Percentiles rank a stretch among this genome's conserved stretches.
These are phyloP conservation scores for Eucalyptus curtisii DNA, from an alignment of 345 rosid species.

Conservation along the genomic window DNA sequence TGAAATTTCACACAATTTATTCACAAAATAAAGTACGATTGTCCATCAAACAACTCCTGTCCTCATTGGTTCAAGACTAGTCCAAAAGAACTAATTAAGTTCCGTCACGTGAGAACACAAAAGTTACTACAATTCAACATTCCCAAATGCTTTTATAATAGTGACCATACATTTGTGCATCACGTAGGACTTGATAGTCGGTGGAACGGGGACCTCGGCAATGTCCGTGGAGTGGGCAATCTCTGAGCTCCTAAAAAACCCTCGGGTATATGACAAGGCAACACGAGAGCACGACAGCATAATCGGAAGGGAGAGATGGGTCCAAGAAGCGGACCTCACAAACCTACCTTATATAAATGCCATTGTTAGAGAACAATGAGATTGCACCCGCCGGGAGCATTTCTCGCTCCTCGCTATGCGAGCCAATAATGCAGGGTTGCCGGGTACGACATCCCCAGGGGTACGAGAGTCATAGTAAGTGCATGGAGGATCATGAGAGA, in stretches of 20 bases:
- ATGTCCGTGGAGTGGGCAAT: conserved; percentile 10
- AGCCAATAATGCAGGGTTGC: not conserved
- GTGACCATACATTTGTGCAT: not conserved
- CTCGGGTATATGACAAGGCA: not conserved
- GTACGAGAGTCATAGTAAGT: not conserved
- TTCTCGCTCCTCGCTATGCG: not conserved
- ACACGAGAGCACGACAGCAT: conserved; percentile 20
- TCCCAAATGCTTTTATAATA: not conserved
- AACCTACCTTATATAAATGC: conserved; percentile 22
- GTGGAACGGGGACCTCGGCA: conserved; percentile 8
- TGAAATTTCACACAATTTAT: not conserved
- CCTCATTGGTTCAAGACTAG: not conserved
- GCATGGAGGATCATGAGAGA: conserved; percentile 5
- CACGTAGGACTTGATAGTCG: not conserved
- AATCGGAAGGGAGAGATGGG: conserved; percentile 16
- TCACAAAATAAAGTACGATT: not conserved
- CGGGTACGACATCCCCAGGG: not conserved
- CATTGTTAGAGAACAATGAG: conserved; percentile 23
- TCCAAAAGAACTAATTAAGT: not conserved
- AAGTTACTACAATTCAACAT: not conserved
- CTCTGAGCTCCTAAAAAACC: conserved; percentile 10
- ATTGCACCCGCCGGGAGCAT: not conserved
- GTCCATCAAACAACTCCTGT: not conserved
- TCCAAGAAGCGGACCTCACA: conserved; percentile 16
- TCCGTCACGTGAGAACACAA: not conserved